Base-by-base conservation (phyloP, 1,139 yeast species). In the Sugiyamaella grinbergsii region DNA sequence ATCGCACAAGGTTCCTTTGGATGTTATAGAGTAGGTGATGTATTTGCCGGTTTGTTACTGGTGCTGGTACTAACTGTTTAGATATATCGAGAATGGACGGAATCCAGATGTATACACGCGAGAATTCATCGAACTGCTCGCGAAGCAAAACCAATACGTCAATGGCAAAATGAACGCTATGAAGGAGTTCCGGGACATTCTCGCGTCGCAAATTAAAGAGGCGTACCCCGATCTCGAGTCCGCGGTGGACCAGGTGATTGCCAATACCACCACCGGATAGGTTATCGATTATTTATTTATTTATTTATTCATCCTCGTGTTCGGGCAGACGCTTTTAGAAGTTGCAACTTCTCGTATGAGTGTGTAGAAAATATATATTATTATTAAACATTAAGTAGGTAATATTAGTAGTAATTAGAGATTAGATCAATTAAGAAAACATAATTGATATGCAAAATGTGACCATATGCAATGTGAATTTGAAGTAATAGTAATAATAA, bases 101-200 rank as follows among this genome's bases (percentile, higher is more conserved):
- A 93, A 93, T 64, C 98, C 99, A 0, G 98, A 93, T 65, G 91
- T 93, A 43, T 93, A 93, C 68, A 90, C 98, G 0, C 77, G 98
- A 65, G 98, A 94, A 69, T 93, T 93, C 70, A 89, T 91, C 8
- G 98, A 93, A 67, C 88, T 93, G 39, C 85, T 93, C 18, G 84
- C 91, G 24, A 84, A 88, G 61, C 83, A 90, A 54, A 93, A 93
- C 66, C 97, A 95, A 62, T 80, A 85, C 57, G 75, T 93, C 54
- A 81, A 90, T 64, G 98, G 97, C 7, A 88, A 88, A 67, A 82
- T 71, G 68, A 58, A 52, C 24, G 75, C 74, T 6, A 64, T 69
- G 65, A 36, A 60, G 55, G 60, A 61, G 36, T 73, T 71, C 56
- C 74, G 89, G 58, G 82, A 83, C 56, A 77, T 80, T 0, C 71